Conservation (phyloP, 2,329 filamentous ascomycete species). For the Keithomyces neogunnii region DNA sequence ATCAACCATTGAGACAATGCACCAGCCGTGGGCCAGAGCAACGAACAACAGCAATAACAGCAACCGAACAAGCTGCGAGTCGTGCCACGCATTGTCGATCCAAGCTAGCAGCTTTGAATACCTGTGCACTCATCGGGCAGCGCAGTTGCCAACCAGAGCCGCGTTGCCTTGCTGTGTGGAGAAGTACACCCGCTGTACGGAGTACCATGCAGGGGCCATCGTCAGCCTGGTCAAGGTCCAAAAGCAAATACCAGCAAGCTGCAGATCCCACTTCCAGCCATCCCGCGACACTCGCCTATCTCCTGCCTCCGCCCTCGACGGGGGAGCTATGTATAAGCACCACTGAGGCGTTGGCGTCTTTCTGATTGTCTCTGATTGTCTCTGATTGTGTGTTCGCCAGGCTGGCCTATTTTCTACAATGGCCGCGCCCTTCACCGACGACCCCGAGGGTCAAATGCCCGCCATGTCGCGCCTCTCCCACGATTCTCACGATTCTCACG, state of each 20-base stretch:
- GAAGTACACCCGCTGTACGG: neutral
- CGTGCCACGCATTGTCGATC: neutral
- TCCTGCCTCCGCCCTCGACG: neutral
- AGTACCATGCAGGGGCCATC: neutral
- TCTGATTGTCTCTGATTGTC: too few species aligned
- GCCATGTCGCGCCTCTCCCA: constrained; percentile 27
- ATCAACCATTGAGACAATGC: too few species aligned
- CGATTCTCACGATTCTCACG: constrained; percentile 10
- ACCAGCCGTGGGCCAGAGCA: too few species aligned
- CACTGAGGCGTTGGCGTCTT: too few species aligned
- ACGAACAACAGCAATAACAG: neutral
- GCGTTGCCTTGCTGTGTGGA: neutral
- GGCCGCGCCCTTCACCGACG: constrained; percentile 9
- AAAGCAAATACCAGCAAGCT: neutral
- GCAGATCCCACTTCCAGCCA: neutral
- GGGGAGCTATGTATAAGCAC: too few species aligned
- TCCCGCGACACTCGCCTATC: neutral
- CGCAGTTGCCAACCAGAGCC: too few species aligned
- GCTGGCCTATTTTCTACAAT: neutral
- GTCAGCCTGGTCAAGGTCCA: neutral
- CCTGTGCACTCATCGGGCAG: too few species aligned
- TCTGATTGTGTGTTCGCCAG: neutral
- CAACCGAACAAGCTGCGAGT: too few species aligned
- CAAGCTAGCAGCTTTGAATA: neutral
- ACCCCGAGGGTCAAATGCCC: constrained; percentile 9